phyloP scores from a whole-genome alignment of 805 yeast genomes.

The Ogataea wickerhamii region DNA sequence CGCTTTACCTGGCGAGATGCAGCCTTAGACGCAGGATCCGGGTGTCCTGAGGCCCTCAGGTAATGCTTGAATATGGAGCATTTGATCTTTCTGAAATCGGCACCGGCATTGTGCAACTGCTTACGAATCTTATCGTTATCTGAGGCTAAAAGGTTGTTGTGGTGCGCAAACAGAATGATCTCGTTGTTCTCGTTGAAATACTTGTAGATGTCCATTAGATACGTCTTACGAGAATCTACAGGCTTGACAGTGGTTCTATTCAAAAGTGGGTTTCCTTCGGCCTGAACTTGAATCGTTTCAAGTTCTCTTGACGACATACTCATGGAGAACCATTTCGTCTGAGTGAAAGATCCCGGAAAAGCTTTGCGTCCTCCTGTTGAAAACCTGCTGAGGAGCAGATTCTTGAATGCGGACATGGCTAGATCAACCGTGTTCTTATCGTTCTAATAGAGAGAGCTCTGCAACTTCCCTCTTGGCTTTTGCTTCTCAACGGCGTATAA shows the following conservation, averaged over 20 bases:
- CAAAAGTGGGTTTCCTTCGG: constrained; percentile 28
- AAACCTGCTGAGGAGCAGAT: background rate
- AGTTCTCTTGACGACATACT: background rate
- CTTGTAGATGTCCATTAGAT: constrained; percentile 75
- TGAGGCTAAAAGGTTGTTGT: constrained; percentile 67
- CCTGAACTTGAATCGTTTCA: constrained; percentile 45
- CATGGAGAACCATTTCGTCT: background rate
- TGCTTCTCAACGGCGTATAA: too few relatives aligned
- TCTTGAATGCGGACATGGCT: background rate
- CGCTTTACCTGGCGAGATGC: constrained; percentile 39
- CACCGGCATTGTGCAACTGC: constrained; percentile 64
- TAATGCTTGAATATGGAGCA: constrained; percentile 71
- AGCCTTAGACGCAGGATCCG: constrained; percentile 68
- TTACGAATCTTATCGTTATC: constrained; percentile 66
- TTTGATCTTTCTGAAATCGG: constrained; percentile 63
- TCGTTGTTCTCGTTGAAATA: constrained; percentile 63
- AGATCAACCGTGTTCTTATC: too few relatives aligned
- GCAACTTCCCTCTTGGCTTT: too few relatives aligned
- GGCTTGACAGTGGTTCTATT: constrained; percentile 50
- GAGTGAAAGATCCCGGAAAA: background rate
- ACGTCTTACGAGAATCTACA: constrained; percentile 75
- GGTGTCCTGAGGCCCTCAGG: constrained; percentile 61
- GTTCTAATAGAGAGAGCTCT: too few relatives aligned
- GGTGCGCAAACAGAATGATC: constrained; percentile 76
- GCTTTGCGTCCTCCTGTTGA: background rate